phyloP scores from a whole-genome alignment of 2,329 filamentous ascomycete species.

The Diplodia sapinea region DNA sequence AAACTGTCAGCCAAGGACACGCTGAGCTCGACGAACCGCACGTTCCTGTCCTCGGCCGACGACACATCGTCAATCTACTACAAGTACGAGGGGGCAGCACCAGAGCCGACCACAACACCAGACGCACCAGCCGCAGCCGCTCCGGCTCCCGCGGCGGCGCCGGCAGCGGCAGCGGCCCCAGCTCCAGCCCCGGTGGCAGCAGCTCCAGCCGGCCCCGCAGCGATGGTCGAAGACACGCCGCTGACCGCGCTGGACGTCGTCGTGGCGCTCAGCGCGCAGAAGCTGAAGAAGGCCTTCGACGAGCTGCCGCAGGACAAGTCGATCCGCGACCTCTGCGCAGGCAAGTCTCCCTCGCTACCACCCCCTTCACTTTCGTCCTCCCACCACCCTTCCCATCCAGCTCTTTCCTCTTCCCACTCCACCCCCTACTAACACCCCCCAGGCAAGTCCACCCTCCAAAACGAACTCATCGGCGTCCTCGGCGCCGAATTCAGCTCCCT shows the following conservation, averaged over 20 bases:
- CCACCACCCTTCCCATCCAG: background rate
- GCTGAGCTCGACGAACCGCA: background rate
- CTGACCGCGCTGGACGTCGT: conserved; percentile 13
- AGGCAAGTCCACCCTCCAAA: conserved; percentile 32
- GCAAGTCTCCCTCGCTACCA: background rate
- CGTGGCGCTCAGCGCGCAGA: background rate
- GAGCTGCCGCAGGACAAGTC: conserved; percentile 23
- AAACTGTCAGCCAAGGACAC: background rate
- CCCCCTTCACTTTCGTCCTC: no score
- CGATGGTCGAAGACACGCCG: background rate
- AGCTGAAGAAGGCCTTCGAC: conserved; percentile 25
- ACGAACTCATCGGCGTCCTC: conserved; percentile 29
- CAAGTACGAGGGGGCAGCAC: background rate
- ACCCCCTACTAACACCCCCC: background rate
- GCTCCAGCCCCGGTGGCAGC: background rate
- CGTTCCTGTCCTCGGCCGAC: background rate
- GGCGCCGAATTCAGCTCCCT: conserved; percentile 18
- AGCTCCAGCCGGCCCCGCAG: background rate
- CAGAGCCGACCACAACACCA: background rate
- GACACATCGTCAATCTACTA: background rate
- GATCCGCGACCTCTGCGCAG: conserved; percentile 29
- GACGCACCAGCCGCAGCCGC: background rate
- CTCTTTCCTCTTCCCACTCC: no score
- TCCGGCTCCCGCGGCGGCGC: no score
- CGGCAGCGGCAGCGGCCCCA: background rate